These are phyloP conservation scores for Penicillium lagena DNA, from an alignment of 495 filamentous ascomycete genomes.

Conservation along the genomic window DNA sequence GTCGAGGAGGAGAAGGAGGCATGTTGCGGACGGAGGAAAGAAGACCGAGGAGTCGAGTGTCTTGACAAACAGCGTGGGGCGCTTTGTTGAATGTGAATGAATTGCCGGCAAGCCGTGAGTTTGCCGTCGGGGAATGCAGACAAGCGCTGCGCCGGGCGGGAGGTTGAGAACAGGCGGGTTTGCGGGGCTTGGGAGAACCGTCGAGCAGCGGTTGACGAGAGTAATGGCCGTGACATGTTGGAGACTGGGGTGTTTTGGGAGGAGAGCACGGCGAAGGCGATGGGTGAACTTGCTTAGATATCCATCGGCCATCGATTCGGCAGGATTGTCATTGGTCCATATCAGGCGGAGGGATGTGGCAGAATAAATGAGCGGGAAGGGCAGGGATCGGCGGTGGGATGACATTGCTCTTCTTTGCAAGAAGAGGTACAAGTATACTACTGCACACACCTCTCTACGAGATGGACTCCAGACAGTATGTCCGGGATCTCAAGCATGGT, in stretches of 20 bases:
- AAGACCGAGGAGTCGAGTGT: background rate
- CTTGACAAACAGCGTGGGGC: background rate
- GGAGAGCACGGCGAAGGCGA: background rate
- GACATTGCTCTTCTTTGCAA: background rate
- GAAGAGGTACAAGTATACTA: no score
- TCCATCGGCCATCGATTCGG: conserved; percentile 22
- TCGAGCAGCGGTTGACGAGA: conserved; percentile 16
- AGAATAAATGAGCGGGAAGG: conserved; percentile 17
- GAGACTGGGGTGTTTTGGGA: background rate
- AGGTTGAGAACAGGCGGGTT: conserved; percentile 20
- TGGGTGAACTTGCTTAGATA: conserved; percentile 1
- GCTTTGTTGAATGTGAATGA: background rate
- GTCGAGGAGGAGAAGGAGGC: conserved; percentile 29
- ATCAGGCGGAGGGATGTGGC: conserved; percentile 15
- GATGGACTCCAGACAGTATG: conserved; percentile 26
- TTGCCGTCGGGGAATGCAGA: conserved; percentile 28
- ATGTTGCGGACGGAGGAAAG: conserved; percentile 7
- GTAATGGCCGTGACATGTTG: conserved; percentile 24
- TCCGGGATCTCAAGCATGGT: conserved; percentile 20
- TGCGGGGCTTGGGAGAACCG: conserved; percentile 15
- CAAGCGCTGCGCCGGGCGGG: conserved; percentile 20
- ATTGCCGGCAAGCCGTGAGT: conserved; percentile 6
- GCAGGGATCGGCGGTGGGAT: conserved; percentile 14
- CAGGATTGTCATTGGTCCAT: conserved; percentile 27
- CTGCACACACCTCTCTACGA: background rate